Conservation (phyloP, 2,329 filamentous ascomycete genomes). For the Ceratocystis alfenasii region DNA sequence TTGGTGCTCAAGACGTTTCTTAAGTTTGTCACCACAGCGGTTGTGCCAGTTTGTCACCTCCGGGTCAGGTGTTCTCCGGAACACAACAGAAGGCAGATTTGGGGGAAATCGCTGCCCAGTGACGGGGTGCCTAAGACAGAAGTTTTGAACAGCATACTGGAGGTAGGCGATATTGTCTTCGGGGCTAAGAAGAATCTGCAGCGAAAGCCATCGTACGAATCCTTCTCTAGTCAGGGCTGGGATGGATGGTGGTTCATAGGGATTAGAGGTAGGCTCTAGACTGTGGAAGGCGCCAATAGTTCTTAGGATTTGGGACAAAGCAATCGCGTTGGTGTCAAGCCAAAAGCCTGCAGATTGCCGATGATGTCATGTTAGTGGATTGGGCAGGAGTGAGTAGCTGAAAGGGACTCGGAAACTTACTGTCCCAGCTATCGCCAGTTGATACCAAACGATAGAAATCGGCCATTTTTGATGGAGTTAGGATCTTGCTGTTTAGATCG, state of each 20-base stretch:
- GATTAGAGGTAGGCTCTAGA: constrained; percentile 60
- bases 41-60: constrained; percentile 84
- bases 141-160: constrained; percentile 66
- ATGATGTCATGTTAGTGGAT: constrained; percentile 8
- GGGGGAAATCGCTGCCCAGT: constrained; percentile 57
- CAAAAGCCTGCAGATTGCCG: constrained; percentile 53
- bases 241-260: constrained; percentile 63
- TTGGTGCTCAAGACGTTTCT: constrained; percentile 26
- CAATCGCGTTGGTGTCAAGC: constrained; percentile 56
- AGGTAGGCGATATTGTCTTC: constrained; percentile 78
- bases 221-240: constrained; percentile 73
- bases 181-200: constrained; percentile 77
- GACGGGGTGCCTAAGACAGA: constrained; percentile 61
- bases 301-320: constrained; percentile 85
- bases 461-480: constrained; percentile 60
- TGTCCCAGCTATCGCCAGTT: constrained; percentile 58
- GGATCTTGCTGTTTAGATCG: constrained; percentile 39
- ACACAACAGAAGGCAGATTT: constrained; percentile 48
- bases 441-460: constrained; percentile 58
- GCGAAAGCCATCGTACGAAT: constrained; percentile 87
- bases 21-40: constrained; percentile 57
- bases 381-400: background rate
- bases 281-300: constrained; percentile 82
- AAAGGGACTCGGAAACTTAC: constrained; percentile 30
- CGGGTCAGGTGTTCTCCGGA: constrained; percentile 60